Evolutionary conservation across 768 basidiomycete genomes (phyloP).

Genomic region (Kwoniella sp.): DNA sequence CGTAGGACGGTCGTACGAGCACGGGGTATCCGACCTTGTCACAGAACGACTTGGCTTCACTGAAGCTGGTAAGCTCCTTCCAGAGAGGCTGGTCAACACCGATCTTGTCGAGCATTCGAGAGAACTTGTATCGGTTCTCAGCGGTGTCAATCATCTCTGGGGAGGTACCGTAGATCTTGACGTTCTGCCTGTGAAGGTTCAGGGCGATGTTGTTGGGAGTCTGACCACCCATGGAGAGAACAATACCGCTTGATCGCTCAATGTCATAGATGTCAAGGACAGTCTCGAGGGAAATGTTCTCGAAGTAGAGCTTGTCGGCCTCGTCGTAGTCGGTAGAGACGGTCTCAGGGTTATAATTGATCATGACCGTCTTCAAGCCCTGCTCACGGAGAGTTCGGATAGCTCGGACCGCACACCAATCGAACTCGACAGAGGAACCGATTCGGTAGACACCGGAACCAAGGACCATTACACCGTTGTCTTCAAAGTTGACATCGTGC

Average conservation of each 20-base stretch:
- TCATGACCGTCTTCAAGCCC: constrained; percentile 94
- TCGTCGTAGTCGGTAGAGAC: constrained; percentile 99
- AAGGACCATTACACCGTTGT: constrained; percentile 93
- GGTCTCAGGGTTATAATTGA: constrained; percentile 99
- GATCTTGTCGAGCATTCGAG: constrained; percentile 92
- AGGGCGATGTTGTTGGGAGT: constrained; percentile 98
- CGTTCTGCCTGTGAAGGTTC: constrained; percentile 92
- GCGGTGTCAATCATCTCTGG: constrained; percentile 99
- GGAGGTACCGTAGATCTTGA: constrained; percentile 97
- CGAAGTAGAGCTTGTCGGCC: constrained; percentile 96
- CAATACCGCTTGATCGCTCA: constrained; percentile 85
- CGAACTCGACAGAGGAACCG: constrained; percentile 98
- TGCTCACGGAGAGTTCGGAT: constrained; percentile 95
- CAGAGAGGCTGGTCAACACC: constrained; percentile 97
- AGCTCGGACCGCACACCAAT: constrained; percentile 98
- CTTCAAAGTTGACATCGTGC: constrained; percentile 85
- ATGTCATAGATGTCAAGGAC: constrained; percentile 95
- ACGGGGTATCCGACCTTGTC: constrained; percentile 92
- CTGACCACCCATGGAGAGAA: constrained; percentile 97
- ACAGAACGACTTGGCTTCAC: constrained; percentile 86
- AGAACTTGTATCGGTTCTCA: constrained; percentile 99
- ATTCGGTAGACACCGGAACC: constrained; percentile 99
- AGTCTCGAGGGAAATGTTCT: constrained; percentile 95
- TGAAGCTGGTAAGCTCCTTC: constrained; percentile 92
- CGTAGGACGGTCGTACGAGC: constrained; percentile 94